Percentiles rank a stretch among this genome's conserved stretches.
Evolutionary conservation across 805 yeast genomes (phyloP).

Genomic region (Candida alai): DNA sequence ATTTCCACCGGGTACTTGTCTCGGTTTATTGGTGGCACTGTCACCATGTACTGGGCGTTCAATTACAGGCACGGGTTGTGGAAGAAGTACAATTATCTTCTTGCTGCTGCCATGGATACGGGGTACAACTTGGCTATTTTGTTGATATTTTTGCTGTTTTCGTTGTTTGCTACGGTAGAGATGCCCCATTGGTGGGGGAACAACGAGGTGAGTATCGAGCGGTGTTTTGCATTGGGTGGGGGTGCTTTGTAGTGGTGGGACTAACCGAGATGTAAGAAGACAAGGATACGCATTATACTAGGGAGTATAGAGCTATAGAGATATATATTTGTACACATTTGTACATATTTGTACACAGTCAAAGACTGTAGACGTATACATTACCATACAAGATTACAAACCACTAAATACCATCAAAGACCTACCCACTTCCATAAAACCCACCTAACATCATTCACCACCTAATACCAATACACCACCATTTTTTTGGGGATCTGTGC

Average conservation of each 20-base stretch:
- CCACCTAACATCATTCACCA: no score
- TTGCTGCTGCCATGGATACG: slow-evolving; percentile 51
- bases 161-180: slow-evolving; percentile 16
- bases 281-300: no score
- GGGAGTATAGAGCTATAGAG: no score
- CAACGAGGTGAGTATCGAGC: slow-evolving; percentile 38
- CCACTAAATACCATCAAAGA: no score
- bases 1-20: slow-evolving; percentile 48
- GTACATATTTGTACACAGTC: no score
- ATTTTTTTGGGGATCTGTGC: no score
- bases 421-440: no score
- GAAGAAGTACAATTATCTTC: slow-evolving; percentile 43
- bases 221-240: slow-evolving; percentile 38
- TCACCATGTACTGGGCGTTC: slow-evolving; percentile 43
- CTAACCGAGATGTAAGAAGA: no score
- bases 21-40: slow-evolving; percentile 44
- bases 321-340: no score
- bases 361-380: no score
- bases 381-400: no score
- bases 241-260: slow-evolving; percentile 2
- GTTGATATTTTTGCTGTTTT: slow-evolving; percentile 33
- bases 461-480: no score
- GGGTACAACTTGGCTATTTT: slow-evolving; percentile 45
- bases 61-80: slow-evolving; percentile 37
- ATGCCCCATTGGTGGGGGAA: slow-evolving; percentile 53